These are phyloP conservation scores for Solanum habrochaites DNA, from an alignment of 257 asterid species.

Conservation along the genomic window DNA sequence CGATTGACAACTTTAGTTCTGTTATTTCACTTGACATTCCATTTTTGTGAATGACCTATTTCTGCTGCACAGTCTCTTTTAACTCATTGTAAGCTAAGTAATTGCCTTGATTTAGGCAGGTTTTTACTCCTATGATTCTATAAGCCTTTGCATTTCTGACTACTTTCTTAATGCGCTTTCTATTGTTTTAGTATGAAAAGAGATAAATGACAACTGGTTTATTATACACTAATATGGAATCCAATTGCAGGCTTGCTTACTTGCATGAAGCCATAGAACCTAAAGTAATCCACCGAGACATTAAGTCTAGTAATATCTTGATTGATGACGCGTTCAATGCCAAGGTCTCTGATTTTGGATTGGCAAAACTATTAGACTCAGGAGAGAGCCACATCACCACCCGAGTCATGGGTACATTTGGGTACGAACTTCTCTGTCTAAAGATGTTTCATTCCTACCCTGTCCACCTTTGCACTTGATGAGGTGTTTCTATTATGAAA, in stretches of 20 bases:
- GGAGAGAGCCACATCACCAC: constrained; percentile 95
- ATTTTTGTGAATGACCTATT: neutral
- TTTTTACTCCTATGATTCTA: neutral
- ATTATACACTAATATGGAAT: neutral
- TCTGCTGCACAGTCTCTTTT: neutral
- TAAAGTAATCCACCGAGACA: constrained; percentile 91
- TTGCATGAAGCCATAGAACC: constrained; percentile 97
- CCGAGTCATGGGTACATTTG: constrained; percentile 98
- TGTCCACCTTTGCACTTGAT: neutral
- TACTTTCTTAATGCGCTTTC: neutral
- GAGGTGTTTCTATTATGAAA: neutral
- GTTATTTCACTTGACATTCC: neutral
- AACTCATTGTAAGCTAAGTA: neutral
- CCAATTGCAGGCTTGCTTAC: constrained; percentile 71
- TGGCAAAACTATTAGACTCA: constrained; percentile 91
- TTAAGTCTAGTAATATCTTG: constrained; percentile 93
- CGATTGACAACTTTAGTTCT: neutral
- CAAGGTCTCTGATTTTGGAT: constrained; percentile 92
- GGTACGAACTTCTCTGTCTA: constrained; percentile 33
- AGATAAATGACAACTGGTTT: neutral
- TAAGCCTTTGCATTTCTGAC: neutral
- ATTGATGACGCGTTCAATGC: constrained; percentile 71
- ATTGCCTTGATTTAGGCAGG: neutral
- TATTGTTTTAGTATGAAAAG: neutral
- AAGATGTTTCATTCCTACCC: neutral